Conservation (phyloP, 2,329 filamentous ascomycete species). For the Fusarium sarcochroum region DNA sequence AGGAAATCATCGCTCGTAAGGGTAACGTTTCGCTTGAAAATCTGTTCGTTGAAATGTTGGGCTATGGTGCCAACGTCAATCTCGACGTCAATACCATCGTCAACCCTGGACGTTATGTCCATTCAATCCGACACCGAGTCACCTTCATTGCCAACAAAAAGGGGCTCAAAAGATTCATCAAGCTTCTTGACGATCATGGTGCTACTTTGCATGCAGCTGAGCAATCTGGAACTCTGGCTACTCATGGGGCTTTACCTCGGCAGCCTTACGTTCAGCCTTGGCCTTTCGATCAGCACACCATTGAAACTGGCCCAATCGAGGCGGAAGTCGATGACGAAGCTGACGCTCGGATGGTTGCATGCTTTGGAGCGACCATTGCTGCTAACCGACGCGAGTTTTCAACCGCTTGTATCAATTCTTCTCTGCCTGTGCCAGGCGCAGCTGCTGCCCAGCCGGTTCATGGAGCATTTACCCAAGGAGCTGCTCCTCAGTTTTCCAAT, state of each 20-base stretch:
- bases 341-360: no score
- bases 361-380: no score
- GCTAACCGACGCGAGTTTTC: no score
- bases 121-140: conserved; percentile 6
- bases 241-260: neutral
- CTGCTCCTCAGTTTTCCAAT: no score
- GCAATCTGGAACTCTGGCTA: neutral
- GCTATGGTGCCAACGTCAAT: conserved; percentile 5
- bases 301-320: no score
- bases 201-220: conserved; percentile 11
- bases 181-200: neutral
- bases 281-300: no score
- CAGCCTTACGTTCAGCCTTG: neutral
- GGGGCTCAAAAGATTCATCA: conserved; percentile 2
- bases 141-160: neutral
- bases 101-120: neutral
- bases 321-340: no score
- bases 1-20: neutral
- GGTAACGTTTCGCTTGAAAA: conserved; percentile 2
- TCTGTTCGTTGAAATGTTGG: neutral
- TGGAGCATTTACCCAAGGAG: no score
- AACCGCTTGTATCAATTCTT: no score
- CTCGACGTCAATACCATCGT: conserved; percentile 3
- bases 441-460: no score
- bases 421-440: no score